A percentile compares a stretch with the other conserved stretches of the same genome.
Conservation (phyloP, 2,329 filamentous ascomycete species). For the Ascochyta viciae-villosae region DNA sequence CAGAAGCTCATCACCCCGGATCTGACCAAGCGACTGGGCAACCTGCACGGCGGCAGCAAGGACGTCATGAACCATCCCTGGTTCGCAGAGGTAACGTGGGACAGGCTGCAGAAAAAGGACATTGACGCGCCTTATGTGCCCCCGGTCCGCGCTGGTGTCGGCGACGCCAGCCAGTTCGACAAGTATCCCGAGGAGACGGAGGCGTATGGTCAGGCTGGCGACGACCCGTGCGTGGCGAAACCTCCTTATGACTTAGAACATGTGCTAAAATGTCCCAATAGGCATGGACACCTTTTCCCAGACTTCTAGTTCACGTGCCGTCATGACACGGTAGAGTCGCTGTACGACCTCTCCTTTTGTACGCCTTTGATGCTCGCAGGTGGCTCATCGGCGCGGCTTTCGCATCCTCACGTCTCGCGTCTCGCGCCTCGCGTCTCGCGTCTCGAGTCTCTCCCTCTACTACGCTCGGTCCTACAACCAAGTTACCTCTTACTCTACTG, state of each 20-base stretch:
- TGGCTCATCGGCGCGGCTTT: background rate
- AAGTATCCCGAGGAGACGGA: conserved; percentile 97
- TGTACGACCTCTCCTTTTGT: conserved; percentile 2
- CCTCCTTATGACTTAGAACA: conserved; percentile 33
- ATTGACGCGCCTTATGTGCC: conserved; percentile 98
- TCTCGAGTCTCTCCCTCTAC: background rate
- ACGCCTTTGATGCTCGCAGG: background rate
- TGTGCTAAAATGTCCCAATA: conserved; percentile 43
- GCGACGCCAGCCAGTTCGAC: conserved; percentile 97
- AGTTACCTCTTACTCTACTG: background rate
- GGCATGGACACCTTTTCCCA: conserved; percentile 44
- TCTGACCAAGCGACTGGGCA: conserved; percentile 92
- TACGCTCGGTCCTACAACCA: background rate
- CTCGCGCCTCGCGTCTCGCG: too few species aligned
- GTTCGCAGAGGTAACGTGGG: conserved; percentile 99
- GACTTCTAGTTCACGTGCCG: conserved; percentile 34
- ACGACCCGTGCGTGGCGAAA: conserved; percentile 78
- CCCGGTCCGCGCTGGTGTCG: conserved; percentile 89
- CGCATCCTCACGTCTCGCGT: background rate
- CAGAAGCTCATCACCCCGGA: conserved; percentile 93
- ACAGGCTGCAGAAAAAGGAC: conserved; percentile 89
- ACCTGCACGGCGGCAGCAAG: conserved; percentile 85
- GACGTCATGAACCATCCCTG: conserved; percentile 96
- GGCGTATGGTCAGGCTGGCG: conserved; percentile 78
- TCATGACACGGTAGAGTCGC: background rate